phyloP scores from a whole-genome alignment of 2,329 filamentous ascomycete genomes.

The Pyricularia grisea region DNA sequence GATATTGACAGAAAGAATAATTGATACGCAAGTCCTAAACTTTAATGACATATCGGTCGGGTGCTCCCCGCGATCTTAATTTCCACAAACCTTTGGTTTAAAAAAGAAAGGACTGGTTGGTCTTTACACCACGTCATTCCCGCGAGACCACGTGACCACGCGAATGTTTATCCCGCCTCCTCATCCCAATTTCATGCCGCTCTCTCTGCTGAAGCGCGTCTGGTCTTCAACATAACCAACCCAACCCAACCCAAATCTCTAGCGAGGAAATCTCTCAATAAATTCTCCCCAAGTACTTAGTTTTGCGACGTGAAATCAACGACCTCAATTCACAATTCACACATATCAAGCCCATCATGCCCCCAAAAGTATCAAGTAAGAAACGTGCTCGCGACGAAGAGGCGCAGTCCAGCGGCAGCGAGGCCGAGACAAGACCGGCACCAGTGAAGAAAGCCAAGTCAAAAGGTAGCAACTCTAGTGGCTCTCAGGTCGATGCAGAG shows the following conservation, averaged over 20 bases:
- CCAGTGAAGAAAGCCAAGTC: slow-evolving; percentile 35
- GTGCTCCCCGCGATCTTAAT: no score
- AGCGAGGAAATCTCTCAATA: background rate
- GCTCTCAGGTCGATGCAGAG: slow-evolving; percentile 18
- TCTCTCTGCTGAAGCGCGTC: background rate
- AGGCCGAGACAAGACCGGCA: slow-evolving; percentile 25
- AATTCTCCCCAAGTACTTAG: background rate
- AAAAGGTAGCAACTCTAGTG: slow-evolving; percentile 6
- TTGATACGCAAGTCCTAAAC: no score
- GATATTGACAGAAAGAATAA: no score
- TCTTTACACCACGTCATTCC: background rate
- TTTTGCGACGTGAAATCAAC: background rate
- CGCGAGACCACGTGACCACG: background rate
- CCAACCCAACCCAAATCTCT: no score
- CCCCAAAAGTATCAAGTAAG: slow-evolving; percentile 12
- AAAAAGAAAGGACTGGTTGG: background rate
- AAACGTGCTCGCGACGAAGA: slow-evolving; percentile 24
- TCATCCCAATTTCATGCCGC: background rate
- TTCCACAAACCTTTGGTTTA: background rate
- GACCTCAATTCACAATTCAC: background rate
- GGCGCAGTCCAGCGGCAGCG: slow-evolving; percentile 22
- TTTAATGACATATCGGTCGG: no score
- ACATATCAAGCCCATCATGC: background rate
- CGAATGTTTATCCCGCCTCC: background rate
- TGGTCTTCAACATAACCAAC: background rate